Evolutionary conservation across 345 rosid species (phyloP), one percentile per base, ranked within the genome.

Genomic region (Populus nigra): DNA sequence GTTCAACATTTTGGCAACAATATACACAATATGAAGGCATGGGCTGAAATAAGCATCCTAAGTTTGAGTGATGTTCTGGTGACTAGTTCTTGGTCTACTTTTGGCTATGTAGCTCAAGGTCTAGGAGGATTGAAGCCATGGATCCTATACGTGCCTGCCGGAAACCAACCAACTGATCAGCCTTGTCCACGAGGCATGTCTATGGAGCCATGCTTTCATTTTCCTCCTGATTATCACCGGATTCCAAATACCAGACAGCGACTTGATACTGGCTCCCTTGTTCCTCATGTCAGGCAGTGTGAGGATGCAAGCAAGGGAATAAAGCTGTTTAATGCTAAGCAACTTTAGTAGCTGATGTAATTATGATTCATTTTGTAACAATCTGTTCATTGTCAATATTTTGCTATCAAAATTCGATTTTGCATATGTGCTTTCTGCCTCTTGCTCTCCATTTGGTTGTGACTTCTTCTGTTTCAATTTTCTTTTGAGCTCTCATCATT

Each of bases 31-130:
- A 15, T 80, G 65, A 80, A 70, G 61, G 83, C 83, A 1, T 80
- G 73, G 83, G 83, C 72, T 35, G 79, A 80, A 53, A 80, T 75
- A 45, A 47, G 76, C 55, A 66, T 80, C n/a, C 22, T 80, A 11
- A 80, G 83, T 57, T 49, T 80, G 17, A 69, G 79, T 65, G 76
- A 80, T 71, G 79, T 71, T n/a, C 45, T 80, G 68, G 72, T 80
- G 35, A 80, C 83, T 7, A 80, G 76, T 36, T 17, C 72, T 1
- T 65, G 70, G 83, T 80, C 83, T 17, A 80, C 83, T 31, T 80
- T 80, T 41, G 79, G 83, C 22, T 80, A 80, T 27, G 69, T 80
- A 16, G 79, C 79, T 65, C 83, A 80, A 55, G 83, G 83, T 11
- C 77, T 80, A 5, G 79, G 83, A 65, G 83, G 74, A 17, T 12